These are phyloP conservation scores for Sutorius australiensis DNA, from an alignment of 768 basidiomycete genomes.

Conservation along the genomic window DNA sequence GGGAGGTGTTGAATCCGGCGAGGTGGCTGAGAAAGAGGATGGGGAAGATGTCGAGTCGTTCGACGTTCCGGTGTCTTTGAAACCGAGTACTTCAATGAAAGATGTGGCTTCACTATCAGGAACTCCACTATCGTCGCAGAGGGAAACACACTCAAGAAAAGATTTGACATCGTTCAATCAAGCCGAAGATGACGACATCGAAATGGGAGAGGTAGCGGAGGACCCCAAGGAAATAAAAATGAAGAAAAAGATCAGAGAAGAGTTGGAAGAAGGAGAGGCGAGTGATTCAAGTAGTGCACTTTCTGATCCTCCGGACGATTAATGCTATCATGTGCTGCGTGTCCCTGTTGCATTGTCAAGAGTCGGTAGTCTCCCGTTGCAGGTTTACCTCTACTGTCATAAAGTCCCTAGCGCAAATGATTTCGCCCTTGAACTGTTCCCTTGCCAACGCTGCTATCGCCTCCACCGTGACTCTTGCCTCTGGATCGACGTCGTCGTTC, in stretches of 20 bases:
- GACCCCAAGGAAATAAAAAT: conserved; percentile 44
- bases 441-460: conserved; percentile 58
- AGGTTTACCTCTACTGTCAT: conserved; percentile 62
- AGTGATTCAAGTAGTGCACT: conserved; percentile 76
- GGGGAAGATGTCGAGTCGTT: conserved; percentile 36
- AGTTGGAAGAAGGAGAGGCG: conserved; percentile 84
- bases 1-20: conserved; percentile 43
- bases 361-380: conserved; percentile 19
- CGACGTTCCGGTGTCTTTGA: conserved; percentile 24
- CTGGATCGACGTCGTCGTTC: conserved; percentile 48
- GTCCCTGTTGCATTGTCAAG: conserved; percentile 5
- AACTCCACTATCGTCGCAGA: conserved; percentile 26
- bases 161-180: conserved; percentile 20
- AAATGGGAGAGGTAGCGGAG: conserved; percentile 90
- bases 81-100: conserved; percentile 32
- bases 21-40: conserved; percentile 37
- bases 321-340: conserved; percentile 8
- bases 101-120: conserved; percentile 33
- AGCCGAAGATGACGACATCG: conserved; percentile 63
- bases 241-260: conserved; percentile 61
- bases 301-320: conserved; percentile 69
- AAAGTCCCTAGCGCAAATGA: conserved; percentile 70
- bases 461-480: conserved; percentile 54
- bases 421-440: conserved; percentile 49
- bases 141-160: conserved; percentile 22